Evolutionary conservation across 441 rosid genomes (phyloP).

Genomic region (Populus hybrid): DNA sequence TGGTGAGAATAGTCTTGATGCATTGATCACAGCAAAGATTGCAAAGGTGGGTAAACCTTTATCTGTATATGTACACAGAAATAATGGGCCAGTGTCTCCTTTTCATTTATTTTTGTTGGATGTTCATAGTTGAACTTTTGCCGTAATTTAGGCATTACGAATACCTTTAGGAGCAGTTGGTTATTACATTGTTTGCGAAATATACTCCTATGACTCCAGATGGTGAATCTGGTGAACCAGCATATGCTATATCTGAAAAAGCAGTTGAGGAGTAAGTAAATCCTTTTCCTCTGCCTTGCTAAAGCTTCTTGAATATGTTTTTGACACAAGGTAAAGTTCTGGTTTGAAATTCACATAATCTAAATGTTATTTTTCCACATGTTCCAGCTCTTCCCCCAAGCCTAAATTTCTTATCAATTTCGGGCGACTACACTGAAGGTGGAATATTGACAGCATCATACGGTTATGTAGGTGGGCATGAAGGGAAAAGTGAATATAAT

Average conservation of each 20-base stretch:
- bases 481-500: conserved; percentile 82
- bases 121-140: conserved; percentile 30
- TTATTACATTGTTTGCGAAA: conserved; percentile 71
- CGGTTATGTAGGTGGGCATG: conserved; percentile 98
- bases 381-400: conserved; percentile 94
- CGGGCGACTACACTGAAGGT: conserved; percentile 86
- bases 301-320: neutral
- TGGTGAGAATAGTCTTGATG: conserved; percentile 75
- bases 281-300: conserved; percentile 7
- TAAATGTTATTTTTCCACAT: conserved; percentile 17
- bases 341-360: neutral
- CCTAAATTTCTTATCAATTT: conserved; percentile 88
- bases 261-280: conserved; percentile 33
- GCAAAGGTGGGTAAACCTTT: conserved; percentile 60
- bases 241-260: conserved; percentile 70
- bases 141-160: conserved; percentile 71
- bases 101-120: neutral
- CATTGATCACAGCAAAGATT: conserved; percentile 73
- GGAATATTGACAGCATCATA: conserved; percentile 91
- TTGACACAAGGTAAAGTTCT: neutral
- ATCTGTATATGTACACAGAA: neutral
- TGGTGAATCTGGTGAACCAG: conserved; percentile 93
- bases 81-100: neutral
- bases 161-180: conserved; percentile 97
- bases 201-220: conserved; percentile 87